Base-by-base conservation (phyloP, 305 asterid species). In the Rubia tinctorum region DNA sequence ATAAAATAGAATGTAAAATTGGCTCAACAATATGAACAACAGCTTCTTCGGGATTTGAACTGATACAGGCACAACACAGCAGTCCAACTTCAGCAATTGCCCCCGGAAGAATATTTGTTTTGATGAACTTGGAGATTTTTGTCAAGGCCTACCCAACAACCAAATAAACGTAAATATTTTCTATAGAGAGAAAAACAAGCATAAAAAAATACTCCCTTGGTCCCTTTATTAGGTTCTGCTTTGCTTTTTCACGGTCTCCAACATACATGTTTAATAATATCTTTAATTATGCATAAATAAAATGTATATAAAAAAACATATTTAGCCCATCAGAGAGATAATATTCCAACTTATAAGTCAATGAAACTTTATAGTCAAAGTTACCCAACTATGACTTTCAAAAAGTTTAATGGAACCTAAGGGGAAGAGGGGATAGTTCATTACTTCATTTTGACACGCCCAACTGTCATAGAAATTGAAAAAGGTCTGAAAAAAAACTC, bases 1-100 rank as follows among this genome's bases (percentile, higher is more conserved):
- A 89, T 72, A 85, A 79, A 80, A 82, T 90, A 74, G 93, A 87
- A 78, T 73, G 90, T 74, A 95, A 79, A 76, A 95, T 80, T 81
- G 99, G 99, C 82, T 88, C 84, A 78, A 95, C 80, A 63, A 95
- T 91, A 77, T 86, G 91, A 86, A 75, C 79, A 78, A 85, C 91
- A 71, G 99, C 96, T 86, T 89, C 97, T 70, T 87, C 83, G 64
- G 99, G 97, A 76, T 89, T 95, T 77, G 98, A 82, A 84, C 93
- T 96, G 76, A 95, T 90, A 80, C 96, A 92, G 64, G 99, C 99
- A 86, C 98, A 88, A 83, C 99, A 92, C 76, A 92, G 97, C 82
- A 92, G 81, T 77, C 98, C 99, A 71, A 95, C 96, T 83, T 95
- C 99, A 47, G 96, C 97, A 84, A 92, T 88, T 47, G 99, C 99